phyloP scores from a whole-genome alignment of 768 basidiomycete genomes.

The Panaeolus cyanescens region DNA sequence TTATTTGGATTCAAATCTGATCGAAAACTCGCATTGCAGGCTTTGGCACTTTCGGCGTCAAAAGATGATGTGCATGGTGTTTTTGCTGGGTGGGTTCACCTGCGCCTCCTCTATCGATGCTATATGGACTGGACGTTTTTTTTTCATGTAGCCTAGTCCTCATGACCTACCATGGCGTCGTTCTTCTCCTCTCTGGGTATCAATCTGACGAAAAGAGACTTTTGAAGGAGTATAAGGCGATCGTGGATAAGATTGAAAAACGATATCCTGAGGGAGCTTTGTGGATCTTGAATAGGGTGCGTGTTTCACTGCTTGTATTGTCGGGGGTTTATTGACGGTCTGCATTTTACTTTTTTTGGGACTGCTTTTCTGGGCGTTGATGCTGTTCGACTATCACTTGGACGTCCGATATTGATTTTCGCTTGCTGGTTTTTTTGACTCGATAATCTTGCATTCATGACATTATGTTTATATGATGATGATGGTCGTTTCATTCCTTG shows the following conservation, averaged over 20 bases:
- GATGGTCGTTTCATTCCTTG: no score
- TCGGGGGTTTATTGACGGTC: no score
- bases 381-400: no score
- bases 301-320: slow-evolving; percentile 14
- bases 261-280: slow-evolving; percentile 68
- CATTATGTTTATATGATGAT: no score
- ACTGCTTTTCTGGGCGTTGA: no score
- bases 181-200: slow-evolving; percentile 71
- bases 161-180: slow-evolving; percentile 79
- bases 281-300: slow-evolving; percentile 74
- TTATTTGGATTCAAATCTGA: slow-evolving; percentile 79
- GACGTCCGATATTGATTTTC: no score
- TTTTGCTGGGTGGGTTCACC: slow-evolving; percentile 75
- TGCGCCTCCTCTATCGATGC: neutral
- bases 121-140: neutral
- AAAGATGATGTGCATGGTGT: slow-evolving; percentile 73
- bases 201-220: slow-evolving; percentile 73
- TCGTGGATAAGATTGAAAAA: slow-evolving; percentile 59
- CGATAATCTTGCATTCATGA: no score
- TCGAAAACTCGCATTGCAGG: slow-evolving; percentile 64
- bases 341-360: neutral
- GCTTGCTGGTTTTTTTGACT: no score
- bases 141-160: slow-evolving; percentile 58
- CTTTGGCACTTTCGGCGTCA: slow-evolving; percentile 67
- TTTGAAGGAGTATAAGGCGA: slow-evolving; percentile 58